phyloP scores from a whole-genome alignment of 1,284 basidiomycete genomes.

The Xerocomus minutiporus region DNA sequence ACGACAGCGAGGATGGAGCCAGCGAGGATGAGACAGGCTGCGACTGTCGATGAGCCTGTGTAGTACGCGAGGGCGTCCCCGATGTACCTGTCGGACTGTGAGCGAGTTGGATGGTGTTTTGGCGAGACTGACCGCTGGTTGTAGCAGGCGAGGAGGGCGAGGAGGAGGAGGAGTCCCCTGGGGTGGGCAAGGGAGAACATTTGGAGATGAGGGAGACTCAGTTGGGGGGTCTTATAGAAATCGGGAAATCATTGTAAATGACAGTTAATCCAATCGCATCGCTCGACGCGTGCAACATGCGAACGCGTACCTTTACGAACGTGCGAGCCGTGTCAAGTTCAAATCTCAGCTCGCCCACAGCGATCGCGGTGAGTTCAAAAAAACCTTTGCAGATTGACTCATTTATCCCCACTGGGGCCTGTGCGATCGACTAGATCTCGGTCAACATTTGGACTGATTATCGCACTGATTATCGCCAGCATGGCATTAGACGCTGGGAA shows the following conservation, averaged over 20 bases:
- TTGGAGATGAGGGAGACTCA: neutral
- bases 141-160: slow-evolving; percentile 16
- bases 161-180: slow-evolving; percentile 18
- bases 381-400: neutral
- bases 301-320: neutral
- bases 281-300: neutral
- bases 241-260: neutral
- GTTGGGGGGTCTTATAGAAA: neutral
- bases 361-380: no score
- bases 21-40: slow-evolving; percentile 27
- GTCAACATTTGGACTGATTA: neutral
- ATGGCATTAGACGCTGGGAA: neutral
- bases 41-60: slow-evolving; percentile 28
- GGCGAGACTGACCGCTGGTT: slow-evolving; percentile 15
- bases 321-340: neutral
- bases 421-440: no score
- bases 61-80: slow-evolving; percentile 24
- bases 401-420: neutral
- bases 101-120: neutral
- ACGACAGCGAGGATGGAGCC: slow-evolving; percentile 21
- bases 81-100: slow-evolving; percentile 10
- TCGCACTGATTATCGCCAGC: neutral
- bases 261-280: neutral
- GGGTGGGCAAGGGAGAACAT: slow-evolving; percentile 10
- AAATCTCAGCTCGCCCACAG: no score